Base-by-base conservation (phyloP, 2,329 filamentous ascomycete species). In the Paraphaeosphaeria minitans region DNA sequence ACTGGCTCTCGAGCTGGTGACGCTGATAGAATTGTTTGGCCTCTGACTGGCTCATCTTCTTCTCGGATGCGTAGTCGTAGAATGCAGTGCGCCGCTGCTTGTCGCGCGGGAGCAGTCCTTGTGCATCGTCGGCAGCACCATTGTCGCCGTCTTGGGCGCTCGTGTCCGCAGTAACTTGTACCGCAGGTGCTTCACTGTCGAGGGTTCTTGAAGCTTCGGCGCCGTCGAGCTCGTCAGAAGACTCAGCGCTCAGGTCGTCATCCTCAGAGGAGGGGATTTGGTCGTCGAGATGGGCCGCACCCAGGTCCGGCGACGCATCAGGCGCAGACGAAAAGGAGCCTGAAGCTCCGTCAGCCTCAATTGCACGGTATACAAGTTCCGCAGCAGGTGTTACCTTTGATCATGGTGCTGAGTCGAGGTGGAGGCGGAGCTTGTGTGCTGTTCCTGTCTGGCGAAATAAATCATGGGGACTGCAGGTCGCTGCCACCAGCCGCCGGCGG, bases 11-110 rank as follows among this genome's bases (percentile, higher is more conserved):
- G 58, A 88, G 81, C 76, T 93, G 91, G 77, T 92, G 93, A 65
- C 91, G 85, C 79, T 97, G 94, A 77, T 97, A 99, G 80, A 98
- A 96, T 62, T 97, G 85, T 78, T 97, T 98, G 59, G 94, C 92
- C 75, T 99, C 95, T 27, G 91, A 89, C 76, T 97, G 93, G 71
- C 90, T 96, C 87, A 97, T 90, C 72, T 94, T 91, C 70, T 95
- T 96, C 78, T 99, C 95, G 54, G 92, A 91, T 53, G 94, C 89
- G 71, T 94, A 92, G 77, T 97, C 93, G 79, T 96, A 97, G 74
- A 93, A 96, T 21, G 93, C 91, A 9, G 93, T 97, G 74, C 89
- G 89, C 57, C 83, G 79, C 72, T 86, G 83, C 71, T 80, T 82
- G 68, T 84, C 82, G 66, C 82, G 73, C 43, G 79, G 78, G 43